These are phyloP conservation scores for Xylaria multiplex DNA, from an alignment of 2,329 filamentous ascomycete species.

Conservation along the genomic window DNA sequence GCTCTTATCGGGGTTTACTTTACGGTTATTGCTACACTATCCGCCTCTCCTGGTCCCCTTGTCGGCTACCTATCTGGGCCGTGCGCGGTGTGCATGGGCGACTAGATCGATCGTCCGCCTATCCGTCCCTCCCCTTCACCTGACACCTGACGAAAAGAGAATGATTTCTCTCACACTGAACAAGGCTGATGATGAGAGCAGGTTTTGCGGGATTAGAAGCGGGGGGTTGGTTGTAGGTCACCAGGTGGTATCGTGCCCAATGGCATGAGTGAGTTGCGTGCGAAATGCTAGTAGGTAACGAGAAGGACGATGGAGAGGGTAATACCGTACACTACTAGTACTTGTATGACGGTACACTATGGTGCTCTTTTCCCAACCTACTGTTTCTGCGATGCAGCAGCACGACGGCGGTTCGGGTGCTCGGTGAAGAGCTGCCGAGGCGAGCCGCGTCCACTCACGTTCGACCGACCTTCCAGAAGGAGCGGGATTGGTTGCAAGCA, in stretches of 20 bases:
- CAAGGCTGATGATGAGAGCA: slow-evolving; percentile 33
- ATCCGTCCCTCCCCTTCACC: slow-evolving; percentile 15
- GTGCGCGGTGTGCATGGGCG: slow-evolving; percentile 23
- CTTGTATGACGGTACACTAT: neutral
- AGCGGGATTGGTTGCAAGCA: slow-evolving; percentile 34
- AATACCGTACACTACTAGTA: slow-evolving; percentile 2
- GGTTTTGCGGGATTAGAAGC: slow-evolving; percentile 21
- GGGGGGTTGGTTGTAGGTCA: neutral
- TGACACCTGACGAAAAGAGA: slow-evolving; percentile 21
- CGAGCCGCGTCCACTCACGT: slow-evolving; percentile 34
- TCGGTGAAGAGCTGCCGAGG: slow-evolving; percentile 39
- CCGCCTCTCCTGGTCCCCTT: neutral
- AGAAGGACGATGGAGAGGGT: neutral
- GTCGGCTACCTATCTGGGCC: slow-evolving; percentile 29
- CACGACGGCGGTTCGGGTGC: slow-evolving; percentile 37
- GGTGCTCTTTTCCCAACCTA: slow-evolving; percentile 18
- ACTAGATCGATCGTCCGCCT: slow-evolving; percentile 31
- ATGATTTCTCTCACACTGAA: slow-evolving; percentile 24
- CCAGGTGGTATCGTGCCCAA: slow-evolving; percentile 22
- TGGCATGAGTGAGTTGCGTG: slow-evolving; percentile 15
- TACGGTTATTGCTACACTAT: neutral
- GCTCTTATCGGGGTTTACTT: slow-evolving; percentile 7
- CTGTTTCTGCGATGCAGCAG: slow-evolving; percentile 27
- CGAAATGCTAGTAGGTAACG: slow-evolving; percentile 5
- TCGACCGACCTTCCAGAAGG: slow-evolving; percentile 40